Conservation (phyloP, 768 basidiomycete genomes). For the Russula ochroleuca region DNA sequence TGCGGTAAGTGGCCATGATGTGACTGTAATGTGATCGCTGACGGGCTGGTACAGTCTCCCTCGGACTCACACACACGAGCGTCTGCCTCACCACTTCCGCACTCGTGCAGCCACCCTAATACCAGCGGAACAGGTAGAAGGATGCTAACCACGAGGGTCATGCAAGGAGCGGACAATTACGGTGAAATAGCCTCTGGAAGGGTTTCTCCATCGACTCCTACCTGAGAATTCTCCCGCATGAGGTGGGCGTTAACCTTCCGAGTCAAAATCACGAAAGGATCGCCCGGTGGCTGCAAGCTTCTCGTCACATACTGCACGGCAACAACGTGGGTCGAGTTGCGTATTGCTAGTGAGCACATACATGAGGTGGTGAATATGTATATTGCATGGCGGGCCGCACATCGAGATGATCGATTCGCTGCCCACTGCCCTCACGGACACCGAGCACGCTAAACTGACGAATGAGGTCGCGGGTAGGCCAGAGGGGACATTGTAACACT, state of each 20-base stretch:
- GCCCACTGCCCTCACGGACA: conserved; percentile 8
- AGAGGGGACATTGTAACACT: background rate
- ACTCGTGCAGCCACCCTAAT: conserved; percentile 1
- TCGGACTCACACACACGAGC: background rate
- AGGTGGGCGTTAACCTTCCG: background rate
- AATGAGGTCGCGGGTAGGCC: background rate
- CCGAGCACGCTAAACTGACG: background rate
- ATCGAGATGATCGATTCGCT: background rate
- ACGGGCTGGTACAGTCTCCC: background rate
- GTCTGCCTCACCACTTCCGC: conserved; percentile 18
- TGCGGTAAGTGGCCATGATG: background rate
- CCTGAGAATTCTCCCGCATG: background rate
- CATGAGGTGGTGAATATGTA: conserved; percentile 4
- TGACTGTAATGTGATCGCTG: conserved; percentile 5
- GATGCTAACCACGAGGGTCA: background rate
- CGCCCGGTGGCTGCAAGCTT: conserved; percentile 2
- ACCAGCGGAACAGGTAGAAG: background rate
- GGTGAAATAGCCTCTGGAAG: background rate
- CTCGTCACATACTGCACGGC: background rate
- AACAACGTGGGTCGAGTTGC: conserved; percentile 6
- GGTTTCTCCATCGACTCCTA: background rate
- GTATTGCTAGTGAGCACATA: background rate
- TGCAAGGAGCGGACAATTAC: background rate
- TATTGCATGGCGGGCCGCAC: background rate
- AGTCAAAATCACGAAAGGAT: conserved; percentile 17